phyloP scores from a whole-genome alignment of 345 rosid species.

The Gossypium arboreum region DNA sequence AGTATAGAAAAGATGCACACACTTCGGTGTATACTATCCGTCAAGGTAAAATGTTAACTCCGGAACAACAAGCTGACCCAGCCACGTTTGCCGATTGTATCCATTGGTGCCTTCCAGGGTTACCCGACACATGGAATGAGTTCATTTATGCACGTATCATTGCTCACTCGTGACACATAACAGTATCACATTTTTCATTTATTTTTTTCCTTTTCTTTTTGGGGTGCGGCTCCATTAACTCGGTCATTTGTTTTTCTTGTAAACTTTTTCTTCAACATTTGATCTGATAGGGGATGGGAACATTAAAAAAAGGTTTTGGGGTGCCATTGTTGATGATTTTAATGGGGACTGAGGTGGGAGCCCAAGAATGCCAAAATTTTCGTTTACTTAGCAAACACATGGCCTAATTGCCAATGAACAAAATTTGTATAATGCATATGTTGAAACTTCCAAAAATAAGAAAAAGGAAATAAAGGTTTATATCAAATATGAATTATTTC shows the following conservation, averaged over 20 bases:
- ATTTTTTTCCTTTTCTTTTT: slow-evolving; percentile 4
- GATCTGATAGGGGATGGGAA: neutral
- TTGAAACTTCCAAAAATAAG: neutral
- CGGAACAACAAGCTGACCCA: slow-evolving; percentile 73
- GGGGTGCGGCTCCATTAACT: neutral
- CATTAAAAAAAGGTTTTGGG: neutral
- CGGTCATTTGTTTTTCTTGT: neutral
- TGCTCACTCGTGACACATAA: slow-evolving; percentile 46
- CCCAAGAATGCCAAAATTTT: slow-evolving; percentile 12
- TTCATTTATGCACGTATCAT: slow-evolving; percentile 54
- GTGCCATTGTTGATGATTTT: slow-evolving; percentile 1
- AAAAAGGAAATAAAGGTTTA: slow-evolving; percentile 18
- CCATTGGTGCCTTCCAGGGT: slow-evolving; percentile 96
- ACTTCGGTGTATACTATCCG: slow-evolving; percentile 79
- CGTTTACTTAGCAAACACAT: neutral
- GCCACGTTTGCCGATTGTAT: slow-evolving; percentile 83
- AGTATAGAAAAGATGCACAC: slow-evolving; percentile 87
- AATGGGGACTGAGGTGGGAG: slow-evolving; percentile 11
- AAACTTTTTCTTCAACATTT: neutral
- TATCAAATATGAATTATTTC: neutral
- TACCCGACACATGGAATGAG: slow-evolving; percentile 93
- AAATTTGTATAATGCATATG: slow-evolving; percentile 17
- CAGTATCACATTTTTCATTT: neutral
- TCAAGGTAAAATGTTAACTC: slow-evolving; percentile 72
- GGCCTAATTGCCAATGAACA: slow-evolving; percentile 6